A percentile compares a stretch with the other conserved stretches of the same genome.
Evolutionary conservation across 495 filamentous ascomycete genomes (phyloP).

Genomic region (Xanthoparmelia taractica): DNA sequence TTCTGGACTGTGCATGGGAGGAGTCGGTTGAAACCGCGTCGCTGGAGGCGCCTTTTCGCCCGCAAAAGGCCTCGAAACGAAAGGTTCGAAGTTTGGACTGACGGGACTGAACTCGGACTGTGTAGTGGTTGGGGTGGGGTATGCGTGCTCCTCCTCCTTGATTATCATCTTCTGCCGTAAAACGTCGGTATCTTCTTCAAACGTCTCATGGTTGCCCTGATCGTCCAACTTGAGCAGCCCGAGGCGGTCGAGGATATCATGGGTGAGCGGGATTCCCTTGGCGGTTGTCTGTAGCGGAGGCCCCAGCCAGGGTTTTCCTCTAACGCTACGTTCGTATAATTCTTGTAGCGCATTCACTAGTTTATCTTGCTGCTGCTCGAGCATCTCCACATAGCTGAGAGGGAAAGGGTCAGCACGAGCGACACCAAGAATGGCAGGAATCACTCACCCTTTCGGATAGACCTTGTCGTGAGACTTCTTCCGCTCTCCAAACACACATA

Average conservation of each 20-base stretch:
- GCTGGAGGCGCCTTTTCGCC: constrained; percentile 4
- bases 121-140: constrained; percentile 31
- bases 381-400: constrained; percentile 58
- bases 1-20: constrained; percentile 8
- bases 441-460: constrained; percentile 53
- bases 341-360: constrained; percentile 55
- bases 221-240: constrained; percentile 44
- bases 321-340: constrained; percentile 46
- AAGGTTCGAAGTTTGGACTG: constrained; percentile 1
- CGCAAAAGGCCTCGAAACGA: constrained; percentile 2
- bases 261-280: constrained; percentile 55
- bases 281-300: constrained; percentile 43
- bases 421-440: constrained; percentile 7
- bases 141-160: constrained; percentile 41
- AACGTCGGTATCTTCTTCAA: constrained; percentile 50
- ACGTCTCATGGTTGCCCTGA: constrained; percentile 42
- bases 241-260: constrained; percentile 55
- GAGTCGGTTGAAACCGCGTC: constrained; percentile 15
- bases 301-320: constrained; percentile 49
- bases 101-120: constrained; percentile 35
- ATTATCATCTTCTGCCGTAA: constrained; percentile 50
- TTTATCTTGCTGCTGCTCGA: constrained; percentile 61
- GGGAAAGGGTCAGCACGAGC: constrained; percentile 2
- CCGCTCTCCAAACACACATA: constrained; percentile 56
- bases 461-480: constrained; percentile 57